Conservation (phyloP, 495 filamentous ascomycete species). For the Penicillium angulare region DNA sequence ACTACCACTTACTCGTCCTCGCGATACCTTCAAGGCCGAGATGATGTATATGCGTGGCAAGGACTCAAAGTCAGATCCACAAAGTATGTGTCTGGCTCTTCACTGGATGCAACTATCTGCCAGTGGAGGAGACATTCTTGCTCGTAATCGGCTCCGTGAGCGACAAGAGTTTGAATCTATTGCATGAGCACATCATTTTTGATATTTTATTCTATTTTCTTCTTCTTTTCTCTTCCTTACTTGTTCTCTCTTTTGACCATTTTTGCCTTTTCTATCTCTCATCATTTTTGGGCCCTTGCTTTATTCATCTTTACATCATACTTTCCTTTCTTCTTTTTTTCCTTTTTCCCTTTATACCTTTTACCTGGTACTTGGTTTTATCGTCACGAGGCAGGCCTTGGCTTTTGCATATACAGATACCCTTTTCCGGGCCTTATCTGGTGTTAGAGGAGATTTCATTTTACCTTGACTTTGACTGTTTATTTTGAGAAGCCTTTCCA, state of each 20-base stretch:
- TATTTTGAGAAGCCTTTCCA: background rate
- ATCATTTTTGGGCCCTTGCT: slow-evolving; percentile 1
- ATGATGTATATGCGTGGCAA: slow-evolving; percentile 64
- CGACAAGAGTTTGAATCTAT: slow-evolving; percentile 59
- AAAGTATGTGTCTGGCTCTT: slow-evolving; percentile 91
- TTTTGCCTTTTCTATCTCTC: background rate
- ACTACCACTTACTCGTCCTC: slow-evolving; percentile 76
- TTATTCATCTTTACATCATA: slow-evolving; percentile 7
- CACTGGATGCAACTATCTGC: slow-evolving; percentile 98
- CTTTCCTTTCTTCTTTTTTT: slow-evolving; percentile 8
- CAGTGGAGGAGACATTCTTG: slow-evolving; percentile 82
- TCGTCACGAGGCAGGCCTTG: slow-evolving; percentile 20
- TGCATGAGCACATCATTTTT: no score
- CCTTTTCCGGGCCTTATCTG: slow-evolving; percentile 25
- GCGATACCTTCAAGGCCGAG: slow-evolving; percentile 88
- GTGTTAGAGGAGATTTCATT: slow-evolving; percentile 23
- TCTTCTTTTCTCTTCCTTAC: slow-evolving; percentile 8
- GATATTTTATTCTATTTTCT: background rate
- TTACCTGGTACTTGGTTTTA: slow-evolving; percentile 3
- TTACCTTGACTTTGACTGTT: slow-evolving; percentile 1
- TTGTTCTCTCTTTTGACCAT: slow-evolving; percentile 11
- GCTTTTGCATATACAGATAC: slow-evolving; percentile 33
- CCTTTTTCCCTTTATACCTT: background rate
- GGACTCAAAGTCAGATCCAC: slow-evolving; percentile 68
- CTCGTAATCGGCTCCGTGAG: slow-evolving; percentile 79